These are phyloP conservation scores for Boletellus deceptivus DNA, from an alignment of 1,284 basidiomycete genomes.

Conservation along the genomic window DNA sequence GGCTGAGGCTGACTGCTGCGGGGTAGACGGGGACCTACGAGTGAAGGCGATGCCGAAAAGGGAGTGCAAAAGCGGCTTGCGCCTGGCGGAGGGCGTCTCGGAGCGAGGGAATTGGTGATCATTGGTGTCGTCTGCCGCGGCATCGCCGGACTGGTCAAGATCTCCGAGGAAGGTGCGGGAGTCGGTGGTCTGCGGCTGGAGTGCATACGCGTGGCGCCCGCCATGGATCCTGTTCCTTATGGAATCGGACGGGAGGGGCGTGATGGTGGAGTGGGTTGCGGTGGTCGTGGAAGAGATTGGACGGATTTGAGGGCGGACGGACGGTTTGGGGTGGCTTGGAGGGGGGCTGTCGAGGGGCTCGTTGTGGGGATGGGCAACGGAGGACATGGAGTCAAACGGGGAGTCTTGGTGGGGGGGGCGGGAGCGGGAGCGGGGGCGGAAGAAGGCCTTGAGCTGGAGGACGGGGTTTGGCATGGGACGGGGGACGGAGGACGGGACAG, in stretches of 20 bases:
- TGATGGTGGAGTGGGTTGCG: slow-evolving; percentile 56
- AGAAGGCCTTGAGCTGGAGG: slow-evolving; percentile 48
- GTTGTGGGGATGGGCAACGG: slow-evolving; percentile 17
- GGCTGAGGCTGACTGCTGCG: slow-evolving; percentile 14
- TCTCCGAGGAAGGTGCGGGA: slow-evolving; percentile 12
- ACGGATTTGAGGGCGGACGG: slow-evolving; percentile 51
- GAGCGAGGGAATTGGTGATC: slow-evolving; percentile 26
- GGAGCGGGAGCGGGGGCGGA: slow-evolving; percentile 51
- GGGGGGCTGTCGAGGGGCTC: slow-evolving; percentile 13
- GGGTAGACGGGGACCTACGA: slow-evolving; percentile 36
- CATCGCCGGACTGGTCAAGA: slow-evolving; percentile 21
- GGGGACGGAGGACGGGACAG: slow-evolving; percentile 10
- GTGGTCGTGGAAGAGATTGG: slow-evolving; percentile 64
- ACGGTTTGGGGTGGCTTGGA: slow-evolving; percentile 40
- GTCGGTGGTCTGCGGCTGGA: slow-evolving; percentile 11
- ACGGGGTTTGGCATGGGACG: not conserved
- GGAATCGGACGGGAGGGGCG: slow-evolving; percentile 49
- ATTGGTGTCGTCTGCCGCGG: slow-evolving; percentile 23
- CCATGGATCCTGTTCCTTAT: slow-evolving; percentile 16
- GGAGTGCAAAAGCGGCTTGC: slow-evolving; percentile 38
- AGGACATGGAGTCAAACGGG: slow-evolving; percentile 7
- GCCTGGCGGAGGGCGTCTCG: slow-evolving; percentile 29
- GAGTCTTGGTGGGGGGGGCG: slow-evolving; percentile 8
- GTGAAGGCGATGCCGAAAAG: slow-evolving; percentile 52
- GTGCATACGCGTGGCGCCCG: slow-evolving; percentile 18